These are phyloP conservation scores for Murraya koenigii DNA, from an alignment of 345 rosid genomes.

Conservation along the genomic window DNA sequence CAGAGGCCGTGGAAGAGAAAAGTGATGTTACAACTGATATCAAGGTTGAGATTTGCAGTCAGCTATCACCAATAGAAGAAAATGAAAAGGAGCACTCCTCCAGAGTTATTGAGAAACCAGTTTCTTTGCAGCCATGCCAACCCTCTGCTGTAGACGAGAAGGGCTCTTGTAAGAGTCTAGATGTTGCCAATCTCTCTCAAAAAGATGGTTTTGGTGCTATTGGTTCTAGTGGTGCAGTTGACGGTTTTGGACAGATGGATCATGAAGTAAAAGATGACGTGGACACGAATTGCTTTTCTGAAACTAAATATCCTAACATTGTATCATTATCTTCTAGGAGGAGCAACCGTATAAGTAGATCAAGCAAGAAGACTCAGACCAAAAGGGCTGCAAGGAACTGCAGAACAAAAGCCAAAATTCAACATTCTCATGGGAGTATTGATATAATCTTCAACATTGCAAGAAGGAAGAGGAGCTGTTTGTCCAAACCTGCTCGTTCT, in stretches of 20 bases:
- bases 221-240: constrained; percentile 31
- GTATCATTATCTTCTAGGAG: constrained; percentile 40
- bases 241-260: constrained; percentile 25
- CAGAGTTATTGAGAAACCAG: constrained; percentile 16
- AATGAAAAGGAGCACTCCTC: constrained; percentile 27
- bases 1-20: constrained; percentile 29
- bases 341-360: constrained; percentile 43
- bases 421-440: constrained; percentile 24
- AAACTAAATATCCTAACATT: constrained; percentile 27
- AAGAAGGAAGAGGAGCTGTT: constrained; percentile 71
- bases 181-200: constrained; percentile 21
- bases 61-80: constrained; percentile 24
- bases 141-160: constrained; percentile 21
- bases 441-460: constrained; percentile 40
- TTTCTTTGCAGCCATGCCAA: constrained; percentile 15
- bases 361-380: constrained; percentile 31
- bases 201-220: constrained; percentile 24
- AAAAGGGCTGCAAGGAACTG: constrained; percentile 42
- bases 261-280: constrained; percentile 39
- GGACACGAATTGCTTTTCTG: constrained; percentile 39
- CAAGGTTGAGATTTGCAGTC: constrained; percentile 25
- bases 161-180: constrained; percentile 28
- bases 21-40: constrained; percentile 29
- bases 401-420: constrained; percentile 37
- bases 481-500: constrained; percentile 62